Percentiles rank a stretch among this genome's conserved stretches.
Evolutionary conservation across 768 basidiomycete species (phyloP).

Genomic region (Termitomyces sp.): DNA sequence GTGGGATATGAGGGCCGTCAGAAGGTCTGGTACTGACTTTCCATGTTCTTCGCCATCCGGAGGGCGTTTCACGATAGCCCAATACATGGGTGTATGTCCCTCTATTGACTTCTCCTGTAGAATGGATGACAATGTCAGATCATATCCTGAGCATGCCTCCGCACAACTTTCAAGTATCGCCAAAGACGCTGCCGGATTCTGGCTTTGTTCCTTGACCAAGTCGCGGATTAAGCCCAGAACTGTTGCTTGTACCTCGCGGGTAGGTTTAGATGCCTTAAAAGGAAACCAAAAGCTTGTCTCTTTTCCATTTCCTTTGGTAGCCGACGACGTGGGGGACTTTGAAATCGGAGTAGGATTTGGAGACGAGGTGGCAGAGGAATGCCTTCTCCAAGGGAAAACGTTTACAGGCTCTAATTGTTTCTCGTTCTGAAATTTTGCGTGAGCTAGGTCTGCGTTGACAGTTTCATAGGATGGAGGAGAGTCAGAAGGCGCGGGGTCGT

Average conservation of each 20-base stretch:
- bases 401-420: conserved; percentile 12
- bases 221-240: conserved; percentile 55
- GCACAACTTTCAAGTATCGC: conserved; percentile 61
- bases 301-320: conserved; percentile 28
- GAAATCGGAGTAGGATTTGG: conserved; percentile 1
- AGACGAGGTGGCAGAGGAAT: conserved; percentile 7
- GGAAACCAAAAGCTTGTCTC: conserved; percentile 31
- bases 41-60: conserved; percentile 32
- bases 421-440: conserved; percentile 7
- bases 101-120: conserved; percentile 66
- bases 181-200: conserved; percentile 26
- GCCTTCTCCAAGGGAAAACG: conserved; percentile 4
- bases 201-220: conserved; percentile 40
- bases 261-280: conserved; percentile 31
- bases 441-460: conserved; percentile 5
- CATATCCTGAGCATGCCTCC: conserved; percentile 51
- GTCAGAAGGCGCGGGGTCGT: conserved; percentile 34
- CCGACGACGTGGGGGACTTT: conserved; percentile 15
- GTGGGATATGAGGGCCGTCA: conserved; percentile 48
- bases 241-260: conserved; percentile 50
- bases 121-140: conserved; percentile 47
- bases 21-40: conserved; percentile 35
- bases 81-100: conserved; percentile 64
- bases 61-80: conserved; percentile 65
- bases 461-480: conserved; percentile 41